These are phyloP conservation scores for Chalaropsis ovoidea DNA, from an alignment of 2,329 filamentous ascomycete species.

Conservation along the genomic window DNA sequence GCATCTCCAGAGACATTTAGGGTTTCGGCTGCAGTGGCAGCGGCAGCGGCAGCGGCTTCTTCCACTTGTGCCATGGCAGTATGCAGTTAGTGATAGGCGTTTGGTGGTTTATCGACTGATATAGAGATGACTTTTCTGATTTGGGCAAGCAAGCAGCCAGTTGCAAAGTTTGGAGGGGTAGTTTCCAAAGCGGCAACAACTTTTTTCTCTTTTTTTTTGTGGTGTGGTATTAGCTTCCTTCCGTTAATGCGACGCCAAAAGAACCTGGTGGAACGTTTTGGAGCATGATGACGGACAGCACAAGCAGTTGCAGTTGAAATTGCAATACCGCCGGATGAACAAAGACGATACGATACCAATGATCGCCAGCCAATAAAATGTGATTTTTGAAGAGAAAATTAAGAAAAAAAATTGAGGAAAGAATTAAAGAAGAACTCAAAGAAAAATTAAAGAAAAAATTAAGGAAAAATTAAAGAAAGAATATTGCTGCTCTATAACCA, in stretches of 20 bases:
- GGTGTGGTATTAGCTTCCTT: conserved; percentile 1
- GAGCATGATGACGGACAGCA: not conserved
- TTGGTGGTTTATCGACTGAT: not conserved
- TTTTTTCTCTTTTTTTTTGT: not conserved
- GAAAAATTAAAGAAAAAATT: not conserved
- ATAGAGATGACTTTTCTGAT: conserved; percentile 1
- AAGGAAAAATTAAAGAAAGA: not conserved
- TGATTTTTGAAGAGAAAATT: not conserved
- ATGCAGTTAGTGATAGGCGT: not conserved
- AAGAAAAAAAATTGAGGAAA: not conserved
- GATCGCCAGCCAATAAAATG: no score
- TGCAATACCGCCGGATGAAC: not conserved
- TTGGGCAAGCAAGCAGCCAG: not conserved
- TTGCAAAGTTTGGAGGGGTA: conserved; percentile 18
- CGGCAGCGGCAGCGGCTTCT: not conserved
- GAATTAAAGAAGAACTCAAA: not conserved
- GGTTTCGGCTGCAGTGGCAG: conserved; percentile 1
- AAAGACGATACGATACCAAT: no score
- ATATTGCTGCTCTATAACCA: no score
- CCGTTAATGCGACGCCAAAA: conserved; percentile 6
- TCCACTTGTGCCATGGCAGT: conserved; percentile 2
- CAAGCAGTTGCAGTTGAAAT: not conserved
- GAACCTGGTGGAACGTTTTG: conserved; percentile 6
- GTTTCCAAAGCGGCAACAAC: conserved; percentile 18
- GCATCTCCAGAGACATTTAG: conserved; percentile 1